Evolutionary conservation across 2,329 filamentous ascomycete genomes (phyloP), one percentile per base, ranked within the genome.

Genomic region (Aurifilum marmelostoma): DNA sequence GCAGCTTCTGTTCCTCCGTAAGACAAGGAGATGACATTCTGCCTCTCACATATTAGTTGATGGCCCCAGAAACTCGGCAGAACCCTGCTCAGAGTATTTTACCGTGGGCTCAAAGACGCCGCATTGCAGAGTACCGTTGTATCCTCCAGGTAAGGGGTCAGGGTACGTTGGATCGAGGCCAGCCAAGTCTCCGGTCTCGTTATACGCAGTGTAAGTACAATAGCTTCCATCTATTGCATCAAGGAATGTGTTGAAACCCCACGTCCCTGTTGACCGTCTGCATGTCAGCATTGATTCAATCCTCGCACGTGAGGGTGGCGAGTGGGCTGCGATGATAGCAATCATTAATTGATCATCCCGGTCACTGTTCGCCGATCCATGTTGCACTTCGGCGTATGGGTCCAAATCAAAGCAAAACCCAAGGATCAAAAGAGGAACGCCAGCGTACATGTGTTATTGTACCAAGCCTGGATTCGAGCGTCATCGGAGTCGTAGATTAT

Each of bases 1-100:
- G 84, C 83, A 9, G 78, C 77, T 75, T 89, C 87, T 56, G 83
- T 80, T 50, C 83, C 83, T 64, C 85, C 85, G 74, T 88, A 88
- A 4, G 83, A 86, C 71, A 89, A 84, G 54, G 81, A 83, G 71
- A 88, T 82, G 14, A 88, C 86, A 71, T 87, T 86, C 37, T 41
- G n/a, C 1, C 24, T 16, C 12, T 21, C 24, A 1, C 21, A 2
- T 39, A 8, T 62, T 29, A 62, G 59, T 29, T 37, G 56, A 37
- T 21, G 50, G 24, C 24, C 24, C n/a, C n/a, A n/a, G n/a, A n/a
- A n/a, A n/a, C n/a, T n/a, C n/a, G n/a, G n/a, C n/a, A n/a, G n/a
- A n/a, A n/a, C n/a, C 34, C 8, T 34, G 37, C 21, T 16, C 14
- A 14, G 14, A 27, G 9, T 27, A 1, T 16, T 41, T 63, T 37